Conservation (phyloP, 129 eudicot genomes). For the Pulicaria dysenterica region DNA sequence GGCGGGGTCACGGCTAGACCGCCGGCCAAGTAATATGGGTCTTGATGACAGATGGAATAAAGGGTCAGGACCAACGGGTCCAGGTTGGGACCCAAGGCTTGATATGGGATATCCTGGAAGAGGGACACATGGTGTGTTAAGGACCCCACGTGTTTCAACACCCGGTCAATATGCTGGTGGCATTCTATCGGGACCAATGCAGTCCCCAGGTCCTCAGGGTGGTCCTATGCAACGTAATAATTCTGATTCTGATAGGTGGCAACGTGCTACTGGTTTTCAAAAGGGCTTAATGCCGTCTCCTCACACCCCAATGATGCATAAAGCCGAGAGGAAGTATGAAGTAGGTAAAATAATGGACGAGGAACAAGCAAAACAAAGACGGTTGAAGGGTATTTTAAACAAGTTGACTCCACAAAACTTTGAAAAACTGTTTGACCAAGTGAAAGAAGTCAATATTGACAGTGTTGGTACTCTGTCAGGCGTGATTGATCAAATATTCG, state of each 20-base stretch:
- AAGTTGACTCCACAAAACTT: conserved; percentile 95
- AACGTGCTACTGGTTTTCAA: conserved; percentile 57
- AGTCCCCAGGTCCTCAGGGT: conserved; percentile 57
- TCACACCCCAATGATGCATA: conserved; percentile 82
- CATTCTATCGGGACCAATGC: conserved; percentile 71
- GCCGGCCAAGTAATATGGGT: conserved; percentile 53
- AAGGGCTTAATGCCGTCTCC: conserved; percentile 85
- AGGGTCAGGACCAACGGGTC: conserved; percentile 47
- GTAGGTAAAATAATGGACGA: conserved; percentile 84
- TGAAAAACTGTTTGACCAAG: conserved; percentile 92
- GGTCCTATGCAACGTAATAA: conserved; percentile 50
- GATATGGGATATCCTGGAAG: conserved; percentile 53
- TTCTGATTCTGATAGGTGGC: conserved; percentile 84
- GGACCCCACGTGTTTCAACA: conserved; percentile 61
- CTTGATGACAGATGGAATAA: conserved; percentile 73
- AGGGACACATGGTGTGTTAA: conserved; percentile 66
- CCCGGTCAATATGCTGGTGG: conserved; percentile 63
- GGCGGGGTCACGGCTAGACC: conserved; percentile 53
- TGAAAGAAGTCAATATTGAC: conserved; percentile 79
- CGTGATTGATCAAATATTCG: conserved; percentile 77
- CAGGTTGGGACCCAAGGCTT: conserved; percentile 55
- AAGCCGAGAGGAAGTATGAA: conserved; percentile 83
- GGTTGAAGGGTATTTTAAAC: conserved; percentile 68
- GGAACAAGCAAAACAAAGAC: conserved; percentile 84
- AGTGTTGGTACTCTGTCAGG: conserved; percentile 61